phyloP scores from a whole-genome alignment of 2,329 filamentous ascomycete species.

The Alternaria triticimaculans region DNA sequence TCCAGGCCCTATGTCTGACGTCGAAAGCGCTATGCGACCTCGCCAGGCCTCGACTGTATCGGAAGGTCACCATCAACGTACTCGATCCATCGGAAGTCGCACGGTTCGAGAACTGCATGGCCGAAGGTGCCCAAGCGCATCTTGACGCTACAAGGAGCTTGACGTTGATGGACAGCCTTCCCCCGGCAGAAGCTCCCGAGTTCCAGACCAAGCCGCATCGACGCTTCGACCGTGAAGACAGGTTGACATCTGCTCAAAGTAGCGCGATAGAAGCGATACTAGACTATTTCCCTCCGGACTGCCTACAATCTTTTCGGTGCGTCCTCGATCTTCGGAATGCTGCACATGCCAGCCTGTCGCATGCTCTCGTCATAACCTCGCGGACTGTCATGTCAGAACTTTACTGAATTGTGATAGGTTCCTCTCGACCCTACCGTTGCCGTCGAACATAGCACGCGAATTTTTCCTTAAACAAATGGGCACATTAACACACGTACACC shows the following conservation, averaged over 20 bases:
- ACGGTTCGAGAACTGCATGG: not conserved
- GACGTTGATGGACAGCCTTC: not conserved
- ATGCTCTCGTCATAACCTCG: not conserved
- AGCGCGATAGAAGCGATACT: not conserved
- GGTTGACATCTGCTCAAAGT: not conserved
- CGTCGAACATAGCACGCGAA: not conserved
- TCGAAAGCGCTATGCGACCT: not conserved
- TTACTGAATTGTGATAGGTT: not conserved
- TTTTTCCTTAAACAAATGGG: not conserved
- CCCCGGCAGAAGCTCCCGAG: not conserved
- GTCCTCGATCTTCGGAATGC: not conserved
- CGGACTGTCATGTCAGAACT: not conserved
- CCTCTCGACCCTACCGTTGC: not conserved
- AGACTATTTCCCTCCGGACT: not conserved
- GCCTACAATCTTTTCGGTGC: not conserved
- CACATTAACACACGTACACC: not conserved
- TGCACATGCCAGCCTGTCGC: not conserved
- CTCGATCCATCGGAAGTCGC: not conserved
- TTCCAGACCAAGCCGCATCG: not conserved
- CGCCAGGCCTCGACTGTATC: not conserved
- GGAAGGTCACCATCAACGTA: not conserved
- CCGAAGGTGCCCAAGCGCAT: not conserved
- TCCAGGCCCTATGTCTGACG: not conserved
- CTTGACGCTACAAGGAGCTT: not conserved
- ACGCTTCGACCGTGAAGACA: not conserved